phyloP scores from a whole-genome alignment of 2,329 filamentous ascomycete species.

The Lecanoromycetidae sp. region DNA sequence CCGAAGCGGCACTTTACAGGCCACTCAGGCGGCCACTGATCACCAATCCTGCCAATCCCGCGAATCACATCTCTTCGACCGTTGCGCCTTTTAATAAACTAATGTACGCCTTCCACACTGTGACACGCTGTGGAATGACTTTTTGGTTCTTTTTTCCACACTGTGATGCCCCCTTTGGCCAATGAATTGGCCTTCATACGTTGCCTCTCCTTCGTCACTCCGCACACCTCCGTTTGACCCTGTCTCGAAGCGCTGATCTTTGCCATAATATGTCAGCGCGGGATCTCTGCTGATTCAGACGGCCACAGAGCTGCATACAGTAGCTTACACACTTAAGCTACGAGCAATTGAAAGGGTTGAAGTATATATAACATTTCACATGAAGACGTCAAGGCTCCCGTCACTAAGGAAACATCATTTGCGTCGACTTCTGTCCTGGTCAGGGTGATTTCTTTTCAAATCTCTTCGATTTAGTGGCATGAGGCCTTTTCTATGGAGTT shows the following conservation, averaged over 20 bases:
- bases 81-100: conserved; percentile 6
- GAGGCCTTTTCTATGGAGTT: not conserved
- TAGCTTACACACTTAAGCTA: too few species aligned
- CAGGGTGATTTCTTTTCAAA: too few species aligned
- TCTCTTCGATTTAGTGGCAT: too few species aligned
- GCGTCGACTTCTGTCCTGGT: too few species aligned
- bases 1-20: conserved; percentile 1
- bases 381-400: too few species aligned
- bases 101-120: conserved; percentile 1
- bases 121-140: not conserved
- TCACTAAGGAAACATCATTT: too few species aligned
- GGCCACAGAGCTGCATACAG: too few species aligned
- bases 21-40: not conserved
- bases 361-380: too few species aligned
- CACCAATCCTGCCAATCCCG: not conserved
- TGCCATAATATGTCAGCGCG: not conserved
- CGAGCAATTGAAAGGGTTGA: too few species aligned
- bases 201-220: not conserved
- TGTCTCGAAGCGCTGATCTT: conserved; percentile 5
- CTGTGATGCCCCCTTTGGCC: too few species aligned
- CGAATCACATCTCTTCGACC: conserved; percentile 4
- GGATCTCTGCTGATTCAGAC: conserved; percentile 6
- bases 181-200: not conserved
- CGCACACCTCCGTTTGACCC: not conserved
- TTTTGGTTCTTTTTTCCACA: too few species aligned